phyloP scores from a whole-genome alignment of 164 flowering plant genomes.

The Magnolia changhungtana region DNA sequence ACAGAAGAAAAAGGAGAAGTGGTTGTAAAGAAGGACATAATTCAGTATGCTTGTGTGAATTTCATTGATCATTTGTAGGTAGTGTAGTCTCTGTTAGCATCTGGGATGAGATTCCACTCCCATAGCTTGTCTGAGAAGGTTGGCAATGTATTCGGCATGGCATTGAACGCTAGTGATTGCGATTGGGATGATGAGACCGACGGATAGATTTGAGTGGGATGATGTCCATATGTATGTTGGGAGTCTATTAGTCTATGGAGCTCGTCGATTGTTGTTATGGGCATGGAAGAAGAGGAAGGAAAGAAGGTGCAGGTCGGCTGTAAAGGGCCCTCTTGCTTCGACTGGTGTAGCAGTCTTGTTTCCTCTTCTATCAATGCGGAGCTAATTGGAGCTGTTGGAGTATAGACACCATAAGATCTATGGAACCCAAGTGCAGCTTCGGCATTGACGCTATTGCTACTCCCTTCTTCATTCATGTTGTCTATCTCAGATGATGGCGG shows the following conservation, averaged over 20 bases:
- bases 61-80: constrained; percentile 38
- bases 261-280: constrained; percentile 36
- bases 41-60: background rate
- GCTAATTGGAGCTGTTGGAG: constrained; percentile 15
- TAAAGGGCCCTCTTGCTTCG: constrained; percentile 13
- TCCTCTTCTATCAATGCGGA: constrained; percentile 16
- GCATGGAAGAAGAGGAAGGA: constrained; percentile 19
- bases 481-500: constrained; percentile 14
- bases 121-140: constrained; percentile 51
- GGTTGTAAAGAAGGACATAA: background rate
- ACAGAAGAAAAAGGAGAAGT: background rate
- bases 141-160: constrained; percentile 23
- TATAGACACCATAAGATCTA: constrained; percentile 24
- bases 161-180: constrained; percentile 17
- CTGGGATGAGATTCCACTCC: constrained; percentile 70
- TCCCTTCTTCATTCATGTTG: constrained; percentile 28
- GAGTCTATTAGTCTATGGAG: constrained; percentile 52
- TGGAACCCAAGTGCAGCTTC: constrained; percentile 41
- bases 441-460: constrained; percentile 33
- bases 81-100: constrained; percentile 35
- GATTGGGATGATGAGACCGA: constrained; percentile 8
- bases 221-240: constrained; percentile 31
- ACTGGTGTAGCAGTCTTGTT: constrained; percentile 10
- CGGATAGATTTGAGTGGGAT: constrained; percentile 20
- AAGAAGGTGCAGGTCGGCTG: constrained; percentile 15